Evolutionary conservation across 192 early-diverging fungal species (phyloP), one percentile per base, ranked within the genome.

Genomic region (Rhizoclosmatium sp.): DNA sequence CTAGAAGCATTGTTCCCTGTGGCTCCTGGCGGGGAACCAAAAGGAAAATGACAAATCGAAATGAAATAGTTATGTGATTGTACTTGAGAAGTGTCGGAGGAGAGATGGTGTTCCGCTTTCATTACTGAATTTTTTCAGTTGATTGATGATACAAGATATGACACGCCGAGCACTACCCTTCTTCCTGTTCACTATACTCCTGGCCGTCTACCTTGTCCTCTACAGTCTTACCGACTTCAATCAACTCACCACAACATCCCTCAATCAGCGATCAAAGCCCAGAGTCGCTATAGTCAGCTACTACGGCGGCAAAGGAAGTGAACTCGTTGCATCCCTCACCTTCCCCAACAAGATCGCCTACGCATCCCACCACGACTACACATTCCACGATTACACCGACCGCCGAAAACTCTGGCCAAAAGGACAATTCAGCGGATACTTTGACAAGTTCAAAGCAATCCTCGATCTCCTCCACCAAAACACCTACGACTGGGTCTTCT

Each of bases 401-500:
- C 40, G 62, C 21, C 14, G 16, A 39, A 59, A 72, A 12, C n/a
- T 16, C 9, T 31, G 31, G 31, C 31, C 31, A 31, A 31, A 31
- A 31, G 31, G 0, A 31, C 31, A 31, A 31, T 31, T 31, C 31
- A 39, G 23, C 51, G 16, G 54, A 2, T 72, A 72, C 42, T 72
- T 72, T 41, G 59, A 10, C 12, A 72, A 72, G 40, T 72, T 59
- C 71, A 59, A 54, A 42, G 40, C 9, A n/a, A 72, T 72, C 23
- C 71, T 72, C 14, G 47, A 10, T n/a, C 9, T 59, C 10, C 40
- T 72, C 12, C 51, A 72, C 7, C n/a, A 40, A 9, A 54, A 54
- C 10, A 31, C 31, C 31, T 72, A 72, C 40, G 71, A 72, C 23
- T 72, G 47, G 47, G 71, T 72, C 42, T 31, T 72, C 16, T 72